Percentiles rank a stretch among this genome's conserved stretches.
Conservation (phyloP, 345 rosid genomes). For the Populus tremula region DNA sequence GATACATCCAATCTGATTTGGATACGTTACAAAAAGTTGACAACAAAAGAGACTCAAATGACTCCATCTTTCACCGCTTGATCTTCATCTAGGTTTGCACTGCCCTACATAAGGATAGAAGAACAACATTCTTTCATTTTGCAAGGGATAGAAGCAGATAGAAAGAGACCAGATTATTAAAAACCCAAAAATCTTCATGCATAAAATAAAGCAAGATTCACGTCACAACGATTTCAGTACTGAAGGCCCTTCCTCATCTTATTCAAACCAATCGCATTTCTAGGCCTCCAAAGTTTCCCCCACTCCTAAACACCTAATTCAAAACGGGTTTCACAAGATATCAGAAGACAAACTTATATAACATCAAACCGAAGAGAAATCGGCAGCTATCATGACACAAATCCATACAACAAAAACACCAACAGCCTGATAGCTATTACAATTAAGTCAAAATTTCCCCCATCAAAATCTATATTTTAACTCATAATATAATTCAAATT, state of each 20-base stretch:
- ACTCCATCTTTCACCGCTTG: conserved; percentile 44
- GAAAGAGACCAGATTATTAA: not conserved
- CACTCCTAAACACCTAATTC: conserved; percentile 25
- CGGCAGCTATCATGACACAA: not conserved
- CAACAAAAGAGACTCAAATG: conserved; percentile 38
- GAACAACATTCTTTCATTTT: conserved; percentile 35
- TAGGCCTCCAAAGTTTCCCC: conserved; percentile 13
- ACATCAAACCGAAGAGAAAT: not conserved
- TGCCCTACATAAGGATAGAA: conserved; percentile 73
- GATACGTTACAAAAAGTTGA: conserved; percentile 10
- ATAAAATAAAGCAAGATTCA: conserved; percentile 2
- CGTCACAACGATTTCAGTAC: conserved; percentile 3
- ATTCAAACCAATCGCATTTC: conserved; percentile 3
- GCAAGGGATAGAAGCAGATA: conserved; percentile 26
- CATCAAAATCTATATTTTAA: not conserved
- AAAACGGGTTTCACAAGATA: conserved; percentile 3
- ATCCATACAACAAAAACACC: not conserved
- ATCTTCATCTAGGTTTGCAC: conserved; percentile 87
- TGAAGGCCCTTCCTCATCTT: not conserved
- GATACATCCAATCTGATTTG: no score
- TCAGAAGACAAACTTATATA: conserved; percentile 3
- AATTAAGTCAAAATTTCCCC: not conserved
- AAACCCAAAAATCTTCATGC: conserved; percentile 13
- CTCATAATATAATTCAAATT: not conserved
- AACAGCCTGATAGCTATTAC: not conserved